Base-by-base conservation (phyloP, 2,329 filamentous ascomycete genomes). In the Diplodia scrobiculata region DNA sequence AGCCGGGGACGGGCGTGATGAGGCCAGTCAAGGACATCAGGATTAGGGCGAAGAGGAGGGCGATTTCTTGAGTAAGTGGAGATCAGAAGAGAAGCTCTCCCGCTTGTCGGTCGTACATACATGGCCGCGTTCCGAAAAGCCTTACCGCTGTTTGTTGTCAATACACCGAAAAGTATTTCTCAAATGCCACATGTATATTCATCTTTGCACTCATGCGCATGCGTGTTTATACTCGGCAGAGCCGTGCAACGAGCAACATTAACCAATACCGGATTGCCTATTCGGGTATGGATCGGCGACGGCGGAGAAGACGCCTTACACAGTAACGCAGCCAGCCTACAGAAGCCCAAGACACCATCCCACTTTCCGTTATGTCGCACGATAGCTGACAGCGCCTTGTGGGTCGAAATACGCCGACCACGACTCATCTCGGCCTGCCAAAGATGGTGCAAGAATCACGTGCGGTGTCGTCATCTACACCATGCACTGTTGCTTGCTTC, bases 1-100 rank as follows among this genome's bases (percentile, higher is more conserved):
- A 34, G 48, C 68, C 68, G 0, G 68, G 68, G 3, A 68, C 68
- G 19, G 68, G 66, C 5, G 66, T 68, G 1, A 66, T 66, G 47
- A 25, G 54, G 54, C 65, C 65, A 34, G 52, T 48, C 25, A 58
- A 45, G 10, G 54, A 62, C 14, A 10, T 66, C 9, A 52, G 54
- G 25, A 27, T 66, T 5, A 50, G 48, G 45, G 65, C 36, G 55
- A 62, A 4, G 63, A 59, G 53, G 45, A 66, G 53, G 41, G 53
- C 41, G 19, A 7, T 48, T 25, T 29, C 5, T 32, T 54, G 29
- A 55, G 17, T n/a, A 47, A 50, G 47, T 25, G 25, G 25, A 25
- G 3, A 25, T 25, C 21, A 25, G 21, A 25, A 25, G 21, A 25
- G 21, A 25, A 25, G 21, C 21, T 21, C 21, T 21, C 21, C 21